Percentiles rank a stretch among this genome's conserved stretches.
These are phyloP conservation scores for Mycena leptocephala DNA, from an alignment of 768 basidiomycete genomes.

Conservation along the genomic window DNA sequence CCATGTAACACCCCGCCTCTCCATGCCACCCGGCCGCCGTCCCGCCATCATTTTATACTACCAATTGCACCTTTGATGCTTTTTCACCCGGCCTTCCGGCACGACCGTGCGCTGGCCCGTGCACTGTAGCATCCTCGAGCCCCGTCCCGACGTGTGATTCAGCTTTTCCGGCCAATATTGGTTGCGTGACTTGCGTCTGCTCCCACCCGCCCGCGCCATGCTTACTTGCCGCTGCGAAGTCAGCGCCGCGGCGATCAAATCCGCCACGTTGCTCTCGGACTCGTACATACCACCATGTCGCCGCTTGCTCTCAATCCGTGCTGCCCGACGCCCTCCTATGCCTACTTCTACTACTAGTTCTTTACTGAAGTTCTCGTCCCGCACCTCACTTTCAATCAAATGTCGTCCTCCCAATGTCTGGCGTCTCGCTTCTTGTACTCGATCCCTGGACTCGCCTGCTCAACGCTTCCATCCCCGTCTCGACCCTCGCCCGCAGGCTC, in stretches of 20 bases:
- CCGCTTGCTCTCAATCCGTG: neutral
- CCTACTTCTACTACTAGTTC: neutral
- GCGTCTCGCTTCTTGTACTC: neutral
- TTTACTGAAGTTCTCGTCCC: neutral
- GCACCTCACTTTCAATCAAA: neutral
- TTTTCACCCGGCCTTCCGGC: too few species aligned
- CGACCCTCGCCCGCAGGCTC: too few species aligned
- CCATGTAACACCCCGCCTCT: too few species aligned
- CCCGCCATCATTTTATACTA: too few species aligned
- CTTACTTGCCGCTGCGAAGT: neutral
- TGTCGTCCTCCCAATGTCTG: neutral
- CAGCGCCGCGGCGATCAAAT: neutral
- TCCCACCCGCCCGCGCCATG: neutral
- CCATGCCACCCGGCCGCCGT: too few species aligned
- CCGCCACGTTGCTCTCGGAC: neutral
- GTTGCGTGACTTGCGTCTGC: neutral
- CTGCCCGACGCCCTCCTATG: neutral
- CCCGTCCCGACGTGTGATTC: too few species aligned
- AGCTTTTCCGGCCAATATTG: neutral
- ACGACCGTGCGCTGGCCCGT: too few species aligned
- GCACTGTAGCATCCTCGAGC: too few species aligned
- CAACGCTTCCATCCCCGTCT: too few species aligned
- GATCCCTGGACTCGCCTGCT: too few species aligned
- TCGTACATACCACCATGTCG: neutral
- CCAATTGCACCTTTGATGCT: too few species aligned